Percentiles rank a stretch among this genome's conserved stretches.
Evolutionary conservation across 2,329 filamentous ascomycete genomes (phyloP).

Genomic region (Neofusicoccum kwambonambiense): DNA sequence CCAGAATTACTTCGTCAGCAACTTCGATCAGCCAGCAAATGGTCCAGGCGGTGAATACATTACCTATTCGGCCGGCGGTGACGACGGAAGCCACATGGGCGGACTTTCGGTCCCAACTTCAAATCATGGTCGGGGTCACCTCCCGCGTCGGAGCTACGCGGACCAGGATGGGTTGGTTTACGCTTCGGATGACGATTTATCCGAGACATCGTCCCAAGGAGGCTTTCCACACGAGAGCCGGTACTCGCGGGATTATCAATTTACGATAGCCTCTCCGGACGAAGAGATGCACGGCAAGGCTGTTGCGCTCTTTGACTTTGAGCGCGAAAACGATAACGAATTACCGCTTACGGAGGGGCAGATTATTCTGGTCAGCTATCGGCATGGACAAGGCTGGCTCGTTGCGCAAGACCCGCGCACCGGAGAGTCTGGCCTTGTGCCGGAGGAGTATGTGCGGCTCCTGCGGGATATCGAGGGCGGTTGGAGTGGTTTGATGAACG

Average conservation of each 20-base stretch:
- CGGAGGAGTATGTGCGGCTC: slow-evolving; percentile 92
- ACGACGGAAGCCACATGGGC: slow-evolving; percentile 3
- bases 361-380: slow-evolving; percentile 93
- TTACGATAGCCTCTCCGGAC: slow-evolving; percentile 90
- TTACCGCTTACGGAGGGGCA: slow-evolving; percentile 89
- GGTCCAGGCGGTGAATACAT: slow-evolving; percentile 78
- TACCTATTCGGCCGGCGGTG: slow-evolving; percentile 56
- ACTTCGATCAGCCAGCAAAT: slow-evolving; percentile 64
- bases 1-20: slow-evolving; percentile 72
- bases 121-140: slow-evolving; percentile 52
- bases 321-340: slow-evolving; percentile 94
- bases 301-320: slow-evolving; percentile 93
- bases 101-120: slow-evolving; percentile 9
- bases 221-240: slow-evolving; percentile 66
- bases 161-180: slow-evolving; percentile 41
- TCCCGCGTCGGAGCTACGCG: slow-evolving; percentile 43
- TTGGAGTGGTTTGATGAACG: slow-evolving; percentile 51
- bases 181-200: slow-evolving; percentile 41
- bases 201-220: slow-evolving; percentile 15
- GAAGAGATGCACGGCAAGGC: slow-evolving; percentile 98
- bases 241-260: slow-evolving; percentile 89
- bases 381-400: slow-evolving; percentile 95
- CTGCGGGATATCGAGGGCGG: slow-evolving; percentile 92
- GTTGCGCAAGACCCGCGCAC: slow-evolving; percentile 95
- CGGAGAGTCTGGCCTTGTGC: slow-evolving; percentile 88